phyloP scores from a whole-genome alignment of 2,329 filamentous ascomycete species.

The Scleromitrula shiraiana region DNA sequence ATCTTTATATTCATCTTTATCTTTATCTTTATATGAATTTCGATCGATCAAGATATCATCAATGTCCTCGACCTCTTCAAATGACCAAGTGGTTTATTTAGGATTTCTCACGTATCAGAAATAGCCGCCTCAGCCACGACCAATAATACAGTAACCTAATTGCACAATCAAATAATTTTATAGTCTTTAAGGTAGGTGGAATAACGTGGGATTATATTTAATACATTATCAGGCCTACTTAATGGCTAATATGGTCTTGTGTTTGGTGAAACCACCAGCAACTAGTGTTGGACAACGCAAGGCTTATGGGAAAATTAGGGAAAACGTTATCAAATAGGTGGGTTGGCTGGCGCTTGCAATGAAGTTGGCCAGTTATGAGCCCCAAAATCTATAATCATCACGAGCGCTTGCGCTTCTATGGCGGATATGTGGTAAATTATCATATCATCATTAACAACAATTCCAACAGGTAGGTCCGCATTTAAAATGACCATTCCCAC shows the following conservation, averaged over 20 bases:
- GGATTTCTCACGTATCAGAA: not conserved
- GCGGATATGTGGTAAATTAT: not conserved
- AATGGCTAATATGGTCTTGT: too few relatives aligned
- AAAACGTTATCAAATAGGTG: too few relatives aligned
- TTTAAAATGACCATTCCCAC: too few relatives aligned
- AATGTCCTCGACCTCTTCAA: too few relatives aligned
- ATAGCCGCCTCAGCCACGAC: constrained; percentile 2
- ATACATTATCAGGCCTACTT: too few relatives aligned
- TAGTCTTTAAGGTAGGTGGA: too few relatives aligned
- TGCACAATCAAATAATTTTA: not conserved
- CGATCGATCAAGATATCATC: too few relatives aligned
- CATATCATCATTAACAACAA: not conserved
- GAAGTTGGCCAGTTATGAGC: not conserved
- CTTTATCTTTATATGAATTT: too few relatives aligned
- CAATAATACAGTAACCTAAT: not conserved
- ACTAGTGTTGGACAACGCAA: too few relatives aligned
- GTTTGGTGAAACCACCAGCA: too few relatives aligned
- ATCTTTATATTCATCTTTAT: too few relatives aligned
- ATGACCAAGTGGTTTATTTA: not conserved
- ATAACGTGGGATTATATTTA: not conserved
- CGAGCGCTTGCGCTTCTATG: not conserved
- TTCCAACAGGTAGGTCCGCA: not conserved
- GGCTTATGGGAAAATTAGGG: too few relatives aligned
- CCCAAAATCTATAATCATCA: not conserved
- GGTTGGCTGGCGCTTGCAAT: not conserved